Evolutionary conservation across 169 alveolate genomes (phyloP), one percentile per base, ranked within the genome.

Genomic region (Eimeria praecox): DNA sequence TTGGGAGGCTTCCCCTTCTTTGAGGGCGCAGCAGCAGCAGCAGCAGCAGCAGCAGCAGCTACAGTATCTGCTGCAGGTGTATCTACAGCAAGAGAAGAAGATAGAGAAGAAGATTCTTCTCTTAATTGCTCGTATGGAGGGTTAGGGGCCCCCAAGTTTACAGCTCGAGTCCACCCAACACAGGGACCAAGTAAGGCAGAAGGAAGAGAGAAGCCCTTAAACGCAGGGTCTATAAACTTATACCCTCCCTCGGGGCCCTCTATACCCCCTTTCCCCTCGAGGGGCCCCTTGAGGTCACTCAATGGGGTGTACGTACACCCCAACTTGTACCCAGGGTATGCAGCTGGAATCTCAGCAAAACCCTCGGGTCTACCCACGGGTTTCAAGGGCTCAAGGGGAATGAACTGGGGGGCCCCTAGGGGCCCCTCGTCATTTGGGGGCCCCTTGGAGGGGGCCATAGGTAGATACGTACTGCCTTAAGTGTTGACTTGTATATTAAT

Each of bases 351-450:
- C 40, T 71, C 82, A 38, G 22, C 16, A 71, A 71, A 71, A 18
- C n/a, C 82, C 22, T 71, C 82, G 4, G 82, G 82, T 18, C 46
- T 71, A 20, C 82, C 82, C 9, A n/a, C 44, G 3, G 82, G 82
- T 27, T n/a, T 71, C 46, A 71, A 14, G 46, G 82, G 82, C 82
- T 71, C 82, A 20, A 33, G 22, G 20, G 82, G 52, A 12, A 71
- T 18, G n/a, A 71, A 71, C 82, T 71, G 82, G 82, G 82, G 82
- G 82, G 82, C 82, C 82, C 82, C 82, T 71, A 24, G 82, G 82
- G 46, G 46, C 82, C 82, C 82, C 46, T 71, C 82, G 10, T 71
- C 82, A 30, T 3, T 5, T 2, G 82, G 22, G 82, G 82, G 82
- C 82, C 82, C 82, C 82, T 38, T 71, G 42, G 82, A 18, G 46